Evolutionary conservation across 768 basidiomycete genomes (phyloP).

Genomic region (Rhodosporidiobolus sp.): DNA sequence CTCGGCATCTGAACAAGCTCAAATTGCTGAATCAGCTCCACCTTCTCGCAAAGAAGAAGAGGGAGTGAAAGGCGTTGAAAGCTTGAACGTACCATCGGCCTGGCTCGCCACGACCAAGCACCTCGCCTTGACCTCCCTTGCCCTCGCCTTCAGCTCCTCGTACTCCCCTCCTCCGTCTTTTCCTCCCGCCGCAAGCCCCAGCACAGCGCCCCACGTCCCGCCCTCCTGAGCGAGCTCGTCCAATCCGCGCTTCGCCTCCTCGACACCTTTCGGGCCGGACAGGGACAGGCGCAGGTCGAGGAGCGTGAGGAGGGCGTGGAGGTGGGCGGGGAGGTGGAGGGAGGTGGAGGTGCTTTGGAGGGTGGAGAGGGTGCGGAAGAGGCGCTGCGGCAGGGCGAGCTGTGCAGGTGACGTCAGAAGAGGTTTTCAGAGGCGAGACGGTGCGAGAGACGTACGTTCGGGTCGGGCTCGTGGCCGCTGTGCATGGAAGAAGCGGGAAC

Average conservation of each 20-base stretch:
- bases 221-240: conserved; percentile 2
- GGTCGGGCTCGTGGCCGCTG: neutral
- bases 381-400: neutral
- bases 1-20: neutral
- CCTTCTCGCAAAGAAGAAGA: neutral
- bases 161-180: neutral
- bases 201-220: neutral
- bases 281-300: neutral
- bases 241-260: conserved; percentile 7
- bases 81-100: neutral
- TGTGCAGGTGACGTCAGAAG: neutral
- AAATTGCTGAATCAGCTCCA: too few relatives aligned
- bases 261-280: neutral
- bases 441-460: neutral
- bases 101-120: neutral
- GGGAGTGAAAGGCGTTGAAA: neutral
- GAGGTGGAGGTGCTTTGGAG: neutral
- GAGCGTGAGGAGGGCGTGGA: neutral
- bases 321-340: neutral
- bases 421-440: neutral
- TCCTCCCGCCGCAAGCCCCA: neutral
- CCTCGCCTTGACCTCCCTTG: conserved; percentile 11
- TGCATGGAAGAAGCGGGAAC: too few relatives aligned
- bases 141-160: neutral
- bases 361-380: neutral